Evolutionary conservation across 495 filamentous ascomycete genomes (phyloP), one percentile per base, ranked within the genome.

Genomic region (Hyaloscypha bicolor): DNA sequence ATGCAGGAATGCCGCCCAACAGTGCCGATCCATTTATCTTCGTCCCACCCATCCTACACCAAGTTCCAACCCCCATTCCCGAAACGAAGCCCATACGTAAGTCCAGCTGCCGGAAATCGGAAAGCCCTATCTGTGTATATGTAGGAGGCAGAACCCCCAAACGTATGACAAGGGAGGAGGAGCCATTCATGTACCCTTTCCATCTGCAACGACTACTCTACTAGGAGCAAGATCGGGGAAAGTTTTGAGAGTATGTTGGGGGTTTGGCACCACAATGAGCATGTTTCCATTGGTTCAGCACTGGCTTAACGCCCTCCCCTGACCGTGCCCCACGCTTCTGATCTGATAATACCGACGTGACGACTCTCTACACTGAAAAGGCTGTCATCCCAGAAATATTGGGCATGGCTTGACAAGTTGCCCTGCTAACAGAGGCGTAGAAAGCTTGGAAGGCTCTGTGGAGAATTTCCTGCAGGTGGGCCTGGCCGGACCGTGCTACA

Each of bases 101-200:
- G 42, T 48, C 6, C 9, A 48, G 42, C 42, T 48, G 16, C 42
- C 9, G 42, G 16, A 48, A 4, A 48, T 48, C 42, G 9, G 16
- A 6, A 12, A 48, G 9, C 35, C 35, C 35, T 37, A 37, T 37
- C 12, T 37, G 35, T 12, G 16, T 4, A 48, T 14, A 19, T 14
- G 2, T 48, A 19, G 11, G 42, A 16, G 6, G 59, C 35, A 37
- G 37, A 62, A 62, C 59, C 33, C 35, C 35, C 59, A 29, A 45
- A 62, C 21, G 37, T 42, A n/a, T 1, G 22, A 11, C 31, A 29
- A 42, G n/a, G 33, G 37, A 42, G 59, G 35, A 39, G 37, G 59
- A 63, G 60, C 60, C 22, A 63, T 52, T 30, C 60, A 63, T 62
- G 45, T 63, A 53, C 60, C 60, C 60, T 52, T n/a, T 21, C 31